A percentile compares a stretch with the other conserved stretches of the same genome.
phyloP scores from a whole-genome alignment of 2,329 filamentous ascomycete species.

The Lasiodiplodia citricola region DNA sequence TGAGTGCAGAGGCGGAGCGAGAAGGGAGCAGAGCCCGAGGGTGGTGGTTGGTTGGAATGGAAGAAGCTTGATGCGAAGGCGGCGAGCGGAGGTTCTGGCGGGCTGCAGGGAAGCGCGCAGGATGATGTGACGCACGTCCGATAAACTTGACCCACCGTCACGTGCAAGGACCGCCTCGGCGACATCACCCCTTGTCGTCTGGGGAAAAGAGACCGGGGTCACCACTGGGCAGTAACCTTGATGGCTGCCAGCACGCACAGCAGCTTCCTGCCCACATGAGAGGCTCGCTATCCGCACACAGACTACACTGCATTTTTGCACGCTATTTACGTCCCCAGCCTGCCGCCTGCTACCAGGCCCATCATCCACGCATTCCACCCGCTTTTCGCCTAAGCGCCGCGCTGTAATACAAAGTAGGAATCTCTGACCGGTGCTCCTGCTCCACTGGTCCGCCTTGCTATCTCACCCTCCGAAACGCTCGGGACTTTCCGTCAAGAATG shows the following conservation, averaged over 20 bases:
- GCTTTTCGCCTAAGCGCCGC: constrained; percentile 25
- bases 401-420: constrained; percentile 25
- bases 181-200: constrained; percentile 23
- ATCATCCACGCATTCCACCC: constrained; percentile 6
- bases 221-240: constrained; percentile 11
- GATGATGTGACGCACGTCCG: neutral
- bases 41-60: neutral
- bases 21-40: too few species aligned
- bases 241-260: neutral
- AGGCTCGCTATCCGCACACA: neutral
- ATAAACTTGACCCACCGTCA: neutral
- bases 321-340: constrained; percentile 4
- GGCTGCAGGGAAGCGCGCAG: neutral
- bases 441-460: neutral
- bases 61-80: neutral
- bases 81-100: neutral
- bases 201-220: constrained; percentile 6
- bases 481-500: neutral
- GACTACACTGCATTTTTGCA: constrained; percentile 19
- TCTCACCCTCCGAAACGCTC: constrained; percentile 3
- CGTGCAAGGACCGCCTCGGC: constrained; percentile 2
- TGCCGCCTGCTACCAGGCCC: constrained; percentile 4
- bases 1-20: neutral
- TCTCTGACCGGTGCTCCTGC: constrained; percentile 15
- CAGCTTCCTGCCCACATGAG: neutral